Conservation (phyloP, 768 basidiomycete genomes). For the Cystobasidium ongulense region DNA sequence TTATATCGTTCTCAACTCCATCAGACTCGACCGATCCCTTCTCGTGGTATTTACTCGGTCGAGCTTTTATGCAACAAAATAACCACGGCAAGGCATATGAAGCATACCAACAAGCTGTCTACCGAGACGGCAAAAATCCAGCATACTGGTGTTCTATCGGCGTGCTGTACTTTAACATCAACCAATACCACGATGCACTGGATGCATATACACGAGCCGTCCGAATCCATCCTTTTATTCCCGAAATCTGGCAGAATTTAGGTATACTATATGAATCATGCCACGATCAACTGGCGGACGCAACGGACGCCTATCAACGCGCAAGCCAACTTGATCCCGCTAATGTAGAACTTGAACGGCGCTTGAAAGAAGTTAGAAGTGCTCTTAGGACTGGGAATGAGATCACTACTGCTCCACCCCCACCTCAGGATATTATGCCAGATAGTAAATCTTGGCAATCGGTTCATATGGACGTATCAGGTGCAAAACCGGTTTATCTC, state of each 20-base stretch:
- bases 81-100: conserved; percentile 99
- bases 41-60: conserved; percentile 96
- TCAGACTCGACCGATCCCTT: conserved; percentile 92
- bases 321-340: conserved; percentile 85
- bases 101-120: conserved; percentile 97
- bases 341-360: conserved; percentile 65
- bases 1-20: too few species aligned
- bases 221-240: conserved; percentile 95
- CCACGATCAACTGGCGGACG: conserved; percentile 97
- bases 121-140: conserved; percentile 95
- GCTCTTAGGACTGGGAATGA: background rate
- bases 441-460: conserved; percentile 16
- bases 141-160: conserved; percentile 99
- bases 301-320: conserved; percentile 93
- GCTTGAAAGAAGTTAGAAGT: conserved; percentile 15
- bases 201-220: conserved; percentile 99
- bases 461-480: conserved; percentile 24
- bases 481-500: conserved; percentile 23
- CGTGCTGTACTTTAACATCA: conserved; percentile 98
- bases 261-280: conserved; percentile 95
- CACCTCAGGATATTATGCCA: conserved; percentile 25
- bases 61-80: conserved; percentile 96
- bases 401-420: conserved; percentile 12
- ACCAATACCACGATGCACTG: conserved; percentile 95
- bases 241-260: conserved; percentile 91